Evolutionary conservation across 148 eudicot species (phyloP).

Genomic region (Rhododendron mucronatum): DNA sequence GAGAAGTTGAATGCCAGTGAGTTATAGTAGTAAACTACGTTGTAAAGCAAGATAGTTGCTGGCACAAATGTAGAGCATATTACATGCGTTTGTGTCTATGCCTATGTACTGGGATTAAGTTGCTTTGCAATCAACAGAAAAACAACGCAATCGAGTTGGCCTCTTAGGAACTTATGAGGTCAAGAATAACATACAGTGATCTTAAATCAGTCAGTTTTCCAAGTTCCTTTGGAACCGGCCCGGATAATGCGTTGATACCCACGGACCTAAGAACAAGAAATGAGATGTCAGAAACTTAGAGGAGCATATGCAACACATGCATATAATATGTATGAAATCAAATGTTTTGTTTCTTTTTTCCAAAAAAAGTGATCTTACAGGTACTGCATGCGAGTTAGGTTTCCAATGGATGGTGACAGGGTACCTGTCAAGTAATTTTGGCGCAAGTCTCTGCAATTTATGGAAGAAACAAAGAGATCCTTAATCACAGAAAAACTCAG

Average conservation of each 20-base stretch:
- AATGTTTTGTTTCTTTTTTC: too few relatives aligned
- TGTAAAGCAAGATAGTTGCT: background rate
- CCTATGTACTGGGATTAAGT: constrained; percentile 13
- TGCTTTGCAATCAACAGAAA: constrained; percentile 19
- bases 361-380: constrained; percentile 36
- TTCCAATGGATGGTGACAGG: constrained; percentile 61
- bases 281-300: constrained; percentile 12
- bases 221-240: background rate
- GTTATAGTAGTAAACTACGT: background rate
- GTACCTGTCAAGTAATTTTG: constrained; percentile 73
- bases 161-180: constrained; percentile 31
- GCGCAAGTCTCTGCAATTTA: constrained; percentile 38
- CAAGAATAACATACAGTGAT: background rate
- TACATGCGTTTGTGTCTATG: too few relatives aligned
- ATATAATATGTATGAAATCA: background rate
- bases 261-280: constrained; percentile 12
- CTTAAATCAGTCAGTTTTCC: background rate
- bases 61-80: too few relatives aligned
- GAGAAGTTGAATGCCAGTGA: background rate
- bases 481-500: background rate
- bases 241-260: background rate
- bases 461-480: background rate
- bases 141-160: background rate
- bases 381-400: constrained; percentile 61
- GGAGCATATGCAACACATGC: background rate